phyloP scores from a whole-genome alignment of 495 filamentous ascomycete species.

The Copromyces sp. region DNA sequence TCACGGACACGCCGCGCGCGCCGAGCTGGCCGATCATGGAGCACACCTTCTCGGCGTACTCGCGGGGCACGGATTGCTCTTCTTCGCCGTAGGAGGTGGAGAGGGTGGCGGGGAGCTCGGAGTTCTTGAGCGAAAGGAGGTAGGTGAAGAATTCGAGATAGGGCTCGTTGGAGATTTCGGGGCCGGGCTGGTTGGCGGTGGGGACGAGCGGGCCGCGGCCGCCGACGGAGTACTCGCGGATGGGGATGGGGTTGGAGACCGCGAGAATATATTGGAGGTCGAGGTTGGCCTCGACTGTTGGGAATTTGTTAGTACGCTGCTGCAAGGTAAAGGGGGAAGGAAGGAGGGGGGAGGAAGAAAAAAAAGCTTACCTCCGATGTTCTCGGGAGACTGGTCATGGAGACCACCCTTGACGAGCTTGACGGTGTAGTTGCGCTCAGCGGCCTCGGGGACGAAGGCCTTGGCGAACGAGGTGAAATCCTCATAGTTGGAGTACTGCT shows the following conservation, averaged over 20 bases:
- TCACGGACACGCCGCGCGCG: constrained; percentile 62
- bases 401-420: constrained; percentile 49
- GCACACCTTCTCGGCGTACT: constrained; percentile 61
- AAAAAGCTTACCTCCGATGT: constrained; percentile 18
- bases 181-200: constrained; percentile 41
- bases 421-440: constrained; percentile 49
- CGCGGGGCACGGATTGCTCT: constrained; percentile 60
- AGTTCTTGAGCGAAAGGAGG: constrained; percentile 22
- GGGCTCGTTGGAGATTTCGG: constrained; percentile 58
- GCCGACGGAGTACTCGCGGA: constrained; percentile 34
- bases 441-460: constrained; percentile 35
- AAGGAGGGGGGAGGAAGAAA: background rate
- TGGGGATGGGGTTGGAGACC: constrained; percentile 25
- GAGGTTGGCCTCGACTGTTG: constrained; percentile 55
- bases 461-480: constrained; percentile 45
- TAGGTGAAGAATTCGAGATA: constrained; percentile 65
- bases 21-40: constrained; percentile 56
- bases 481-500: constrained; percentile 49
- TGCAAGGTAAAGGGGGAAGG: background rate
- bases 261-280: constrained; percentile 63
- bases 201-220: constrained; percentile 46
- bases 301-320: background rate
- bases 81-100: constrained; percentile 76
- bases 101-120: constrained; percentile 60
- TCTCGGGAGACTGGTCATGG: constrained; percentile 28